These are phyloP conservation scores for Penicillium sp. DNA, from an alignment of 2,329 filamentous ascomycete species.

Conservation along the genomic window DNA sequence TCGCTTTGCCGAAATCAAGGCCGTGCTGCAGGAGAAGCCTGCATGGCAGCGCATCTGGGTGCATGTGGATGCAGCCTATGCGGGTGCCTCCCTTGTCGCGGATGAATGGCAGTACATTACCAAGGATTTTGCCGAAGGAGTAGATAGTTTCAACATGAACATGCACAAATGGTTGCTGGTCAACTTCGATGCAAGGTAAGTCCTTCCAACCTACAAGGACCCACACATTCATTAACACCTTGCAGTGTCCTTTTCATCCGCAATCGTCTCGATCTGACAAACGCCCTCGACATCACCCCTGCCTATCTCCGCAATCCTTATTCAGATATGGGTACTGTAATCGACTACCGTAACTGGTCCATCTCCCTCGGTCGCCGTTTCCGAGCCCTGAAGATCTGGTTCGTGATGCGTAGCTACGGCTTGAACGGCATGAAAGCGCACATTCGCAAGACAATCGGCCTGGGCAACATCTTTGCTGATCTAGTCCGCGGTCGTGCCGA, in stretches of 20 bases:
- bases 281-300: slow-evolving; percentile 75
- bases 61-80: slow-evolving; percentile 91
- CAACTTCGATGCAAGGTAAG: slow-evolving; percentile 73
- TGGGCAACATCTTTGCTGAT: slow-evolving; percentile 69
- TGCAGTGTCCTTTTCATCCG: slow-evolving; percentile 77
- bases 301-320: slow-evolving; percentile 80
- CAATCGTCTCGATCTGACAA: slow-evolving; percentile 71
- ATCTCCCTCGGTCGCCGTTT: slow-evolving; percentile 89
- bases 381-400: slow-evolving; percentile 90
- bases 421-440: slow-evolving; percentile 72
- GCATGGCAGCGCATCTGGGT: slow-evolving; percentile 71
- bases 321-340: slow-evolving; percentile 79
- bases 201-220: background rate
- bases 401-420: slow-evolving; percentile 82
- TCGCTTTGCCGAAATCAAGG: slow-evolving; percentile 70
- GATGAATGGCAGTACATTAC: slow-evolving; percentile 76
- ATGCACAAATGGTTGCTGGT: slow-evolving; percentile 97
- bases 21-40: slow-evolving; percentile 47
- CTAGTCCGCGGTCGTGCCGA: slow-evolving; percentile 62
- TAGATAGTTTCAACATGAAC: slow-evolving; percentile 92
- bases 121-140: slow-evolving; percentile 57
- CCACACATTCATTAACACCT: slow-evolving; percentile 13
- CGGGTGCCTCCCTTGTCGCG: slow-evolving; percentile 78
- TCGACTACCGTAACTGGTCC: slow-evolving; percentile 96
- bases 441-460: slow-evolving; percentile 65